Percentiles rank a stretch among this genome's conserved stretches.
These are phyloP conservation scores for Moniliella sp. DNA, from an alignment of 1,284 basidiomycete species.

Conservation along the genomic window DNA sequence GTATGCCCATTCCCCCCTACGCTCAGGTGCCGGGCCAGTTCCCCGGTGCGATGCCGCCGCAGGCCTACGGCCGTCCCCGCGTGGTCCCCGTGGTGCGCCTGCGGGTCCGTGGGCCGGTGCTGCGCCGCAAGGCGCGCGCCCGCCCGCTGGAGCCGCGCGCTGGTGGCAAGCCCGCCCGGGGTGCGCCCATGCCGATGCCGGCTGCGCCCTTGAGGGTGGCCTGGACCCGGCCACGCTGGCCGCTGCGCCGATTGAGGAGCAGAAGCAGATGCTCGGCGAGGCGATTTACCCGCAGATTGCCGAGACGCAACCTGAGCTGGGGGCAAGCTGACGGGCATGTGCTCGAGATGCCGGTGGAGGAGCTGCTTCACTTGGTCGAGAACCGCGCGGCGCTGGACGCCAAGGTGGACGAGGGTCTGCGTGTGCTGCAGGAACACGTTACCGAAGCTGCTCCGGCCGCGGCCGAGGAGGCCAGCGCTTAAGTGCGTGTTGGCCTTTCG, in stretches of 20 bases:
- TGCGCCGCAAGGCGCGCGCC: too few relatives aligned
- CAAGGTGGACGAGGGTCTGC: conserved; percentile 31
- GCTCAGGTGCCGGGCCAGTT: conserved; percentile 28
- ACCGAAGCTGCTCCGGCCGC: too few relatives aligned
- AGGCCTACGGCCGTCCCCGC: too few relatives aligned
- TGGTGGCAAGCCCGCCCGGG: too few relatives aligned
- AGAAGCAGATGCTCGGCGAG: conserved; percentile 35
- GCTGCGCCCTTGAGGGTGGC: too few relatives aligned
- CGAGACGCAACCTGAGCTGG: conserved; percentile 24
- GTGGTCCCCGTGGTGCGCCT: conserved; percentile 4
- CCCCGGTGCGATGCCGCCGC: conserved; percentile 26
- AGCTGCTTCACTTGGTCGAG: conserved; percentile 31
- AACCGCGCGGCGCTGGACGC: conserved; percentile 27
- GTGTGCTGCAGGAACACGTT: too few relatives aligned
- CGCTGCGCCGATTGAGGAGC: conserved; percentile 31
- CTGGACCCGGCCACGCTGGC: conserved; percentile 29
- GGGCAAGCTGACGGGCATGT: conserved; percentile 34
- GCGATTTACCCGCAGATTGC: conserved; percentile 34
- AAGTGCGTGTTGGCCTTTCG: too few relatives aligned
- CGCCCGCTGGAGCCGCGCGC: too few relatives aligned
- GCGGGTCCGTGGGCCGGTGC: conserved; percentile 15
- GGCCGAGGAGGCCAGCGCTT: too few relatives aligned
- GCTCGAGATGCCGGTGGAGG: conserved; percentile 30
- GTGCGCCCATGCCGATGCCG: too few relatives aligned
- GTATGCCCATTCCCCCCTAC: conserved; percentile 25